Percentiles rank a stretch among this genome's conserved stretches.
These are phyloP conservation scores for Fraxinus latifolia DNA, from an alignment of 305 asterid genomes.

Conservation along the genomic window DNA sequence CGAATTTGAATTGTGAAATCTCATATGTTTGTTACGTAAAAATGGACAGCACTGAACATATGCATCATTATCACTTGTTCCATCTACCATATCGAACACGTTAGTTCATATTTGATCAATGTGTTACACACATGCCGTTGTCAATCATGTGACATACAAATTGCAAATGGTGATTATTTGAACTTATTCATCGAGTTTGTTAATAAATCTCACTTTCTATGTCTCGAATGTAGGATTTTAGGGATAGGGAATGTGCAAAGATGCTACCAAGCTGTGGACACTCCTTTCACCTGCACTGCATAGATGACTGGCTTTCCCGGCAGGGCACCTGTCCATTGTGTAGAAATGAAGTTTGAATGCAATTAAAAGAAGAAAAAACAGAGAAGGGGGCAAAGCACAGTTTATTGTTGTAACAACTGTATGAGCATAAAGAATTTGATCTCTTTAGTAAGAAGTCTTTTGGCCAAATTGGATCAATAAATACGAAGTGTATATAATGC, in stretches of 20 bases:
- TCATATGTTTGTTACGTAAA: not conserved
- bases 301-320: conserved; percentile 75
- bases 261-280: conserved; percentile 69
- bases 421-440: not conserved
- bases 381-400: not conserved
- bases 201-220: not conserved
- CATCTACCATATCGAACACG: not conserved
- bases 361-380: not conserved
- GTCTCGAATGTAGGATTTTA: conserved; percentile 47
- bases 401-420: not conserved
- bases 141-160: not conserved
- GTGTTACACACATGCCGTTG: not conserved
- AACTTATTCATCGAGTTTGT: not conserved
- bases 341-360: conserved; percentile 51
- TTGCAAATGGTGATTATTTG: not conserved
- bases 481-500: not conserved
- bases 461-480: not conserved
- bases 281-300: conserved; percentile 63
- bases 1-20: not conserved
- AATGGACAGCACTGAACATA: not conserved
- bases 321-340: conserved; percentile 81
- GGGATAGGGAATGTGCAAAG: conserved; percentile 58
- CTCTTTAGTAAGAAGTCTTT: not conserved
- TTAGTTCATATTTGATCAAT: not conserved
- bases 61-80: not conserved